phyloP scores from a whole-genome alignment of 352 stramenopile genomes.

The Globisporangium nagaii region DNA sequence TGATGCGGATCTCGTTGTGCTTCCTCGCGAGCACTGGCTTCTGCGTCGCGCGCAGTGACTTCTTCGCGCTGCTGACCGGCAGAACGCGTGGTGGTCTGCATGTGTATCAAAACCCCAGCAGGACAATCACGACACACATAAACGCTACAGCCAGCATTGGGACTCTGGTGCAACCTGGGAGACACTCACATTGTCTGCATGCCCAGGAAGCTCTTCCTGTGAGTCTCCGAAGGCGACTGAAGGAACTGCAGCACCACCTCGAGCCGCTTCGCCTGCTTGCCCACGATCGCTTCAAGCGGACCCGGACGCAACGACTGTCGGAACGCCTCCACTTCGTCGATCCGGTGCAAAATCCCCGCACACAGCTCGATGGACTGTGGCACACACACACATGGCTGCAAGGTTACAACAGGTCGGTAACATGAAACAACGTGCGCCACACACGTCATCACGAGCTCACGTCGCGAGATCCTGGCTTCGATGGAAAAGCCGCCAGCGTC shows the following conservation, averaged over 20 bases:
- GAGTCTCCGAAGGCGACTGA: conserved; percentile 1
- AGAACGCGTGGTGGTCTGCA: conserved; percentile 1
- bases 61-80: background rate
- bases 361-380: conserved; percentile 28
- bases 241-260: conserved; percentile 26
- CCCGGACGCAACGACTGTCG: conserved; percentile 30
- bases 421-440: background rate
- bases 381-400: background rate
- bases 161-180: background rate
- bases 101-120: background rate
- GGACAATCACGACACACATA: background rate
- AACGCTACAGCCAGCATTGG: background rate
- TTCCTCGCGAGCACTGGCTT: conserved; percentile 12
- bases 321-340: conserved; percentile 42
- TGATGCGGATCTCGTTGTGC: conserved; percentile 30
- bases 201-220: conserved; percentile 1
- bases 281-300: conserved; percentile 40
- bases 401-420: too few relatives aligned
- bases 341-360: conserved; percentile 26
- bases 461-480: conserved; percentile 2
- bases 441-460: background rate
- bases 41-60: conserved; percentile 20
- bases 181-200: background rate
- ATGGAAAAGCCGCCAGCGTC: conserved; percentile 3
- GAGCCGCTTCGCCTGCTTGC: conserved; percentile 37